A percentile compares a stretch with the other conserved stretches of the same genome.
phyloP scores from a whole-genome alignment of 371 early-diverging fungal genomes.

The Mycotypha africana region DNA sequence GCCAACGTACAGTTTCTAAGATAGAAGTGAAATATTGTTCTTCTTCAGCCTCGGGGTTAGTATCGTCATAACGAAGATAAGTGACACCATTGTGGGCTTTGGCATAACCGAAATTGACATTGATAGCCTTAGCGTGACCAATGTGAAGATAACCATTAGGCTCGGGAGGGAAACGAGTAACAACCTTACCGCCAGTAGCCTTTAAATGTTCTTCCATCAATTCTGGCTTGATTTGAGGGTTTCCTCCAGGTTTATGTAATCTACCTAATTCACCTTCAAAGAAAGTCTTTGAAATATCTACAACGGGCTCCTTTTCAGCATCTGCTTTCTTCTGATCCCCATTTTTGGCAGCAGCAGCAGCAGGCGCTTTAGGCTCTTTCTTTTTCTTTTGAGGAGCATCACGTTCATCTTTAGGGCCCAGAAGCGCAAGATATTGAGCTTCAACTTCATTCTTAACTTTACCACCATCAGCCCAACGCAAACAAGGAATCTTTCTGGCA shows the following conservation, averaged over 20 bases:
- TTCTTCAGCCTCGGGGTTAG: conserved; percentile 99
- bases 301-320: conserved; percentile 8
- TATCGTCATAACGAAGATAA: conserved; percentile 98
- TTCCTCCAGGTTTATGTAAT: conserved; percentile 97
- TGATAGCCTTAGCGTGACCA: conserved; percentile 99
- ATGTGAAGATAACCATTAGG: conserved; percentile 99
- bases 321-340: conserved; percentile 42
- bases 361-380: conserved; percentile 46
- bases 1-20: conserved; percentile 94
- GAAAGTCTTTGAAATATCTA: conserved; percentile 54
- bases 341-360: conserved; percentile 22
- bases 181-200: conserved; percentile 91
- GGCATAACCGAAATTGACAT: conserved; percentile 98
- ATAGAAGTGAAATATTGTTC: conserved; percentile 96
- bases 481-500: conserved; percentile 57
- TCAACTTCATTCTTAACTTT: conserved; percentile 86
- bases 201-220: conserved; percentile 92
- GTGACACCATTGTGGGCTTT: conserved; percentile 88
- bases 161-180: conserved; percentile 99
- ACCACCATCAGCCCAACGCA: conserved; percentile 90
- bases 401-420: conserved; percentile 96
- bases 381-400: conserved; percentile 74
- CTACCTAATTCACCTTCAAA: conserved; percentile 89
- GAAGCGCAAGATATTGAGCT: conserved; percentile 67
- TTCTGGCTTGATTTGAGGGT: conserved; percentile 92